A percentile compares a stretch with the other conserved stretches of the same genome.
phyloP scores from a whole-genome alignment of 768 basidiomycete genomes.

The Tylopilus cervinicoccineus region DNA sequence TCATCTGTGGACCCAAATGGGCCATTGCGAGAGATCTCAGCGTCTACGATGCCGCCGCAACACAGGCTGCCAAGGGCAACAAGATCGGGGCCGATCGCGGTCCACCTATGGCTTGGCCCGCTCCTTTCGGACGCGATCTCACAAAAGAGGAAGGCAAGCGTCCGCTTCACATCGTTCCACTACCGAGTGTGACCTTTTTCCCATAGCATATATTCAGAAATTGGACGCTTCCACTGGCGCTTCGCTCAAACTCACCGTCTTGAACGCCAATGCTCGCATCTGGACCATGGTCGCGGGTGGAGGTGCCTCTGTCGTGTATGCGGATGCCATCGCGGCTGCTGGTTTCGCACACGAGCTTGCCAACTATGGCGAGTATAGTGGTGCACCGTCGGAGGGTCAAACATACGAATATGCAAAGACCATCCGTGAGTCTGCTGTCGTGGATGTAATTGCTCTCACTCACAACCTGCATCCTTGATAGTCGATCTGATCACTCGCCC shows the following conservation, averaged over 20 bases:
- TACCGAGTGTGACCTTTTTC: not conserved
- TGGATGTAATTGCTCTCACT: not conserved
- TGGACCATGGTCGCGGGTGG: slow-evolving; percentile 99
- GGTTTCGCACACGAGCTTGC: slow-evolving; percentile 97
- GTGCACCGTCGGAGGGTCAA: slow-evolving; percentile 96
- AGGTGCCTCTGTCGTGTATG: slow-evolving; percentile 70
- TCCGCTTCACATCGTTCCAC: rapidly evolving
- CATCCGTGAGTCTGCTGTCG: slow-evolving; percentile 58
- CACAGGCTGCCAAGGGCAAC: slow-evolving; percentile 32
- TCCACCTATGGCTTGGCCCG: slow-evolving; percentile 95
- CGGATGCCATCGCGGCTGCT: slow-evolving; percentile 82
- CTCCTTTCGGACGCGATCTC: slow-evolving; percentile 94
- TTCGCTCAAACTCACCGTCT: slow-evolving; percentile 94
- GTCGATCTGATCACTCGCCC: slow-evolving; percentile 96
- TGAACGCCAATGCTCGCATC: slow-evolving; percentile 91
- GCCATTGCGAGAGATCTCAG: slow-evolving; percentile 90
- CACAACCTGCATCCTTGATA: slow-evolving; percentile 15
- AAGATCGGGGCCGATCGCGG: slow-evolving; percentile 86
- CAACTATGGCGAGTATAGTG: slow-evolving; percentile 99
- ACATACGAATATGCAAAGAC: slow-evolving; percentile 99
- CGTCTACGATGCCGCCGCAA: slow-evolving; percentile 54
- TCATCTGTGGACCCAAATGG: slow-evolving; percentile 98
- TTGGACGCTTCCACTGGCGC: slow-evolving; percentile 96
- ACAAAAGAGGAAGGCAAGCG: slow-evolving; percentile 80
- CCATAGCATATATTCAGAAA: slow-evolving; percentile 90